Base-by-base conservation (phyloP, 1,284 basidiomycete genomes). In the Dichomitus squalens region DNA sequence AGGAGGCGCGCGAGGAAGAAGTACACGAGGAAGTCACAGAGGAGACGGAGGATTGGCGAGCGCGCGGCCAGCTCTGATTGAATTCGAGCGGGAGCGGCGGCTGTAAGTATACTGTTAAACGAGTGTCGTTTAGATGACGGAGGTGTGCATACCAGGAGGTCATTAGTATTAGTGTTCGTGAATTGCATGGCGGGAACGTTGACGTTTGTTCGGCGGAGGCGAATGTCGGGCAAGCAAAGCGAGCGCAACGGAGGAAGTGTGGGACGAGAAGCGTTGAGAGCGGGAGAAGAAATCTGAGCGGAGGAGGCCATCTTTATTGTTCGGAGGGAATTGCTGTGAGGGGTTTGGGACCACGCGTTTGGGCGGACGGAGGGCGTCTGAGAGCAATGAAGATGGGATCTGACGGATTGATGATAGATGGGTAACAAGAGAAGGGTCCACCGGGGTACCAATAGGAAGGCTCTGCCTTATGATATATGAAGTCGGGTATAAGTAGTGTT, bases 191-290 rank as follows among this genome's bases (percentile, higher is more conserved):
- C 33, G 34, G 33, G 38, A 41, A 56, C 49, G 56, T 55, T 60
- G 49, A 39, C 34, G 20, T 40, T 59, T 39, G 33, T 57, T 75
- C 64, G 53, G 59, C 56, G 60, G 70, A 65, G 52, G 67, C 61
- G 52, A 65, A 59, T 64, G 53, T 70, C 65, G 40, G 76, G 79
- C 53, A 85, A 75, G 56, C 79, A 71, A 46, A 87, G 79, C 14
- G 80, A 72, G 54, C 77, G 79, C 23, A 87, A 73, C 16, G 85
- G 73, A n/a, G 85, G 85, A 14, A 87, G 79, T 1, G 79, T 81
- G 31, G 83, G 82, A 36, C 82, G 81, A 60, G 70, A 66, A 57
- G 53, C 43, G 25, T 41, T 23, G 47, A 31, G 48, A 34, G 55
- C 49, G 39, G 51, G 51, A 35, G 52, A 51, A 31, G 52, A 51